Base-by-base conservation (phyloP, 2,329 filamentous ascomycete genomes). In the Fusarium falciforme region DNA sequence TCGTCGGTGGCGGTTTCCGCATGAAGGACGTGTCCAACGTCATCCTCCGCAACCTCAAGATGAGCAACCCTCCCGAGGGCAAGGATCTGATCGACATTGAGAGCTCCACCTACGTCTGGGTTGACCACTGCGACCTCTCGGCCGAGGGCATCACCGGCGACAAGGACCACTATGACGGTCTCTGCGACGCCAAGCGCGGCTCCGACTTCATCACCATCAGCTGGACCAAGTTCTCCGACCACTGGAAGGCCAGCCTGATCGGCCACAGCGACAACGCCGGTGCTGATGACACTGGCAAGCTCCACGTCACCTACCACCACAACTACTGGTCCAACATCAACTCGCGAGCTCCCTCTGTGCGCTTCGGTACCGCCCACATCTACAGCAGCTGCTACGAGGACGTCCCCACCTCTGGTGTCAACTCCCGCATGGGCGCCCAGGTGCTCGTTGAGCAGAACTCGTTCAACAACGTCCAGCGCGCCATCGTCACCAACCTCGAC, bases 151-250 rank as follows among this genome's bases (percentile, higher is more conserved):
- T 78, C 33, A 81, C 86, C 64, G 85, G 90, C 71, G 86, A 85
- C 81, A 91, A 91, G 80, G 89, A 91, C 80, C 89, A 87, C 81
- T 91, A 89, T 78, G 89, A 91, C 65, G 89, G 89, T n/a, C 84
- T 90, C 1, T 80, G 89, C 42, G 89, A 91, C 70, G 82, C 90
- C 44, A 90, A 87, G 67, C 88, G 89, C 75, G 89, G 84, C 27
- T 83, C 86, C 3, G 88, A 91, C 82, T 90, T 82, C 77, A 80
- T 89, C 63, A 89, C 81, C 25, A 73, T 83, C 67, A 78, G 76
- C 25, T 73, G 76, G 77, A 72, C 68, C 54, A 73, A 74, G 68
- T 78, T 77, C 68, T 69, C 58, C 12, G 68, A 80, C 66, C 89
- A 91, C 86, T 91, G 85, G 84, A 92, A 91, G 81, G 88, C 85